These are phyloP conservation scores for Beauveria pseudobassiana DNA, from an alignment of 2,329 filamentous ascomycete species.

Conservation along the genomic window DNA sequence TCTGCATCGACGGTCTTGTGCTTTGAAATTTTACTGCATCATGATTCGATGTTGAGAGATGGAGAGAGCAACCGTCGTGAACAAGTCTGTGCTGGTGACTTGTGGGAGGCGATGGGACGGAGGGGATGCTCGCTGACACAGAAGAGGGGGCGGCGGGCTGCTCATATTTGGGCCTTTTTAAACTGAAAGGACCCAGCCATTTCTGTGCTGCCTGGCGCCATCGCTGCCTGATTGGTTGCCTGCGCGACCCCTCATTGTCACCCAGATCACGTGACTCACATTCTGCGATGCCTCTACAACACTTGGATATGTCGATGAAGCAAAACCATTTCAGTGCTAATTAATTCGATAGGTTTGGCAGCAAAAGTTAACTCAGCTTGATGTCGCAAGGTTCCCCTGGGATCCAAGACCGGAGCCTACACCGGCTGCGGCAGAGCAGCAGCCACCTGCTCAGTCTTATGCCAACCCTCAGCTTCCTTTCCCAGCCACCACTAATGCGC, in stretches of 20 bases:
- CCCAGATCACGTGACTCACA: neutral
- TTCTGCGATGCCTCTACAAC: neutral
- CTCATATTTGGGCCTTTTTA: slow-evolving; percentile 53
- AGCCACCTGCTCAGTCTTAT: slow-evolving; percentile 17
- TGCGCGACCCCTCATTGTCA: neutral
- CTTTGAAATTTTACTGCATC: neutral
- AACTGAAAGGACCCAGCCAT: slow-evolving; percentile 24
- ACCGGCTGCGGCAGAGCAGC: slow-evolving; percentile 32
- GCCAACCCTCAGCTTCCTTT: slow-evolving; percentile 22
- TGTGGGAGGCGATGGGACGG: neutral
- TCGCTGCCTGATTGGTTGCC: slow-evolving; percentile 8
- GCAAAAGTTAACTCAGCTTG: slow-evolving; percentile 74
- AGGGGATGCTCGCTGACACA: slow-evolving; percentile 8
- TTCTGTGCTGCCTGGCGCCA: slow-evolving; percentile 14
- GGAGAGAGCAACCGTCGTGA: neutral
- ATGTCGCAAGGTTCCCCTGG: slow-evolving; percentile 89
- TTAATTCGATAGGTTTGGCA: slow-evolving; percentile 71
- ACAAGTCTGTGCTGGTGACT: neutral
- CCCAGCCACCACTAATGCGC: slow-evolving; percentile 20
- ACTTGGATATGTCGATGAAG: neutral
- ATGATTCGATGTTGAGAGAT: neutral
- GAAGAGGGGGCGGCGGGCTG: slow-evolving; percentile 19
- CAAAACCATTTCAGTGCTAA: neutral
- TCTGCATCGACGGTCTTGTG: slow-evolving; percentile 1
- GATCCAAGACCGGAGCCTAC: slow-evolving; percentile 71